Percentiles rank a stretch among this genome's conserved stretches.
phyloP scores from a whole-genome alignment of 2,329 filamentous ascomycete species.

The Ophiostoma piceae region DNA sequence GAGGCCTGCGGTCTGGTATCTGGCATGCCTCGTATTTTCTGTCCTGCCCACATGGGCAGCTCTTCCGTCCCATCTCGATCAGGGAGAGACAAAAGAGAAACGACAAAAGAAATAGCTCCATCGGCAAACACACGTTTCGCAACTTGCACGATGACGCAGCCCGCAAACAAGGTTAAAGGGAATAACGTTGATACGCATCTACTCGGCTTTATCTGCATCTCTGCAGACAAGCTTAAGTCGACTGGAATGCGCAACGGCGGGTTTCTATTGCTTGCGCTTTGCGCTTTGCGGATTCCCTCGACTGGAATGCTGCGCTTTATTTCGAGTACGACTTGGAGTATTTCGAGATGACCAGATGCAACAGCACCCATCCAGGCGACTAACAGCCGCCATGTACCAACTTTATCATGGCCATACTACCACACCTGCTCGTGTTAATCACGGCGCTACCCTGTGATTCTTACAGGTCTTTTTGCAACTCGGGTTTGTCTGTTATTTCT shows the following conservation, averaged over 20 bases:
- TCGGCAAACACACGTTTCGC: too few species aligned
- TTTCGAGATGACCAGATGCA: neutral
- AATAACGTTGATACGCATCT: neutral
- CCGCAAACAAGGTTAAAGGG: neutral
- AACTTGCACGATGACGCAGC: too few species aligned
- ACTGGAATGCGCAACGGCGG: neutral
- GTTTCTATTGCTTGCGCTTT: neutral
- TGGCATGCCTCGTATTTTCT: slow-evolving; percentile 8
- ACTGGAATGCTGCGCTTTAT: neutral
- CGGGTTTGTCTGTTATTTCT: neutral
- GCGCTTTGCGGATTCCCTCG: neutral
- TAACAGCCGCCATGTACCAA: neutral
- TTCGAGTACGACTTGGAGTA: neutral
- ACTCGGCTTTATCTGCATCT: neutral
- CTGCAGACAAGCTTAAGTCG: neutral
- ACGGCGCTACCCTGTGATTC: neutral
- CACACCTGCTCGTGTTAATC: neutral
- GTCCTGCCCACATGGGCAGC: neutral
- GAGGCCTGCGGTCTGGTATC: slow-evolving; percentile 3
- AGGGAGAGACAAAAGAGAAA: neutral
- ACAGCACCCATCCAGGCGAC: neutral
- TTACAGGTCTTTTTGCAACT: neutral
- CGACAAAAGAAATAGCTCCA: too few species aligned
- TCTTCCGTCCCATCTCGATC: neutral
- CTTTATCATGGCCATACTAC: slow-evolving; percentile 4